phyloP scores from a whole-genome alignment of 495 filamentous ascomycete species.

The Penicillium flavigenum region DNA sequence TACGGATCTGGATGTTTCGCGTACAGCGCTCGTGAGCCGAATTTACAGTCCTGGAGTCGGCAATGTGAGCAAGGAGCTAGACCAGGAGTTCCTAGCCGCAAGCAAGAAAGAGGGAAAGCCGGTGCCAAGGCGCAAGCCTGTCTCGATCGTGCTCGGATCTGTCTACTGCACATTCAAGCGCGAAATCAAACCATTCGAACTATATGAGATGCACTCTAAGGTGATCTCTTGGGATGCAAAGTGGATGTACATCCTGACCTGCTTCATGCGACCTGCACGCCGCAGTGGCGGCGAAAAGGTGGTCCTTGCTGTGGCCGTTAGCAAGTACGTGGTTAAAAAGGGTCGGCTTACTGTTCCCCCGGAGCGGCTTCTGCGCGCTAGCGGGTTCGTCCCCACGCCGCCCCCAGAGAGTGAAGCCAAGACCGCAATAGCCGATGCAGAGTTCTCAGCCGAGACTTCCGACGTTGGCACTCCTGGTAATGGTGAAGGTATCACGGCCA shows the following conservation, averaged over 20 bases:
- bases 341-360: slow-evolving; percentile 83
- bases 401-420: slow-evolving; percentile 16
- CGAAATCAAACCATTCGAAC: slow-evolving; percentile 66
- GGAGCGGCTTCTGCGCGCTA: slow-evolving; percentile 67
- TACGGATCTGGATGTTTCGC: slow-evolving; percentile 67
- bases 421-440: slow-evolving; percentile 15
- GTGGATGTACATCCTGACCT: slow-evolving; percentile 75
- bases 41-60: slow-evolving; percentile 59
- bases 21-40: slow-evolving; percentile 59
- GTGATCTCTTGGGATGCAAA: slow-evolving; percentile 77
- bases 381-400: slow-evolving; percentile 58
- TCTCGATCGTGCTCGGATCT: slow-evolving; percentile 61
- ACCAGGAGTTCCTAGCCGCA: slow-evolving; percentile 38
- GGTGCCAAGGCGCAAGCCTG: slow-evolving; percentile 38
- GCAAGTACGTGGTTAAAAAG: slow-evolving; percentile 89
- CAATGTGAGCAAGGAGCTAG: slow-evolving; percentile 48
- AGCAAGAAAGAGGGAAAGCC: slow-evolving; percentile 43
- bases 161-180: slow-evolving; percentile 65
- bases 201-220: slow-evolving; percentile 65
- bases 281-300: slow-evolving; percentile 47
- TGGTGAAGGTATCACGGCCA: slow-evolving; percentile 37
- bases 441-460: slow-evolving; percentile 34
- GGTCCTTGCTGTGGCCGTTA: slow-evolving; percentile 72
- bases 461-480: slow-evolving; percentile 36
- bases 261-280: slow-evolving; percentile 60